A percentile compares a stretch with the other conserved stretches of the same genome.
Evolutionary conservation across 2,329 filamentous ascomycete genomes (phyloP).

Genomic region (Alternaria infectoria): DNA sequence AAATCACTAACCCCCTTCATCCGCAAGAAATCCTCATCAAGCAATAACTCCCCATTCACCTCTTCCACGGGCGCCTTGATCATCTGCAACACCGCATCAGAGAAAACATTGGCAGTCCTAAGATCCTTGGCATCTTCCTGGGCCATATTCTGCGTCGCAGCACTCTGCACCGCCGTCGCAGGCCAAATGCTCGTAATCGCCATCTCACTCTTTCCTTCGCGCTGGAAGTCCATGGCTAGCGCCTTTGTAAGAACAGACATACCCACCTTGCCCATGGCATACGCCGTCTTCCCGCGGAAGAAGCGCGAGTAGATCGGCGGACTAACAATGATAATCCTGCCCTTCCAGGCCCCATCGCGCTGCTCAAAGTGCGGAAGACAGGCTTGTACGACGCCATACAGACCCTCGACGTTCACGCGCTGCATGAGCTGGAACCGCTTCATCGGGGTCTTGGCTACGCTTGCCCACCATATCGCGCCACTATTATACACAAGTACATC

Average conservation of each 20-base stretch:
- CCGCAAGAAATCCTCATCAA: constrained; percentile 83
- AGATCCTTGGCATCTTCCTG: constrained; percentile 61
- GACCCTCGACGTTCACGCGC: constrained; percentile 64
- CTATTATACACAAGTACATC: constrained; percentile 84
- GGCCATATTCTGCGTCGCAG: constrained; percentile 66
- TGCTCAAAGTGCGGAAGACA: constrained; percentile 69
- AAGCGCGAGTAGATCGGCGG: constrained; percentile 87
- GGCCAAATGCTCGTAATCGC: constrained; percentile 85
- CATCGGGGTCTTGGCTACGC: constrained; percentile 73
- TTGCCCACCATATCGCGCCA: constrained; percentile 84
- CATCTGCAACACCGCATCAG: constrained; percentile 78
- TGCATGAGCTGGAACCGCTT: constrained; percentile 72
- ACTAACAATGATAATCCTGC: constrained; percentile 77
- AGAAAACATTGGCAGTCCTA: constrained; percentile 75
- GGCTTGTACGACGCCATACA: constrained; percentile 75
- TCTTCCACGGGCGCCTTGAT: constrained; percentile 62
- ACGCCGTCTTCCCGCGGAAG: constrained; percentile 84
- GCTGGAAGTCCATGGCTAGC: constrained; percentile 78
- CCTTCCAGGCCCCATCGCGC: constrained; percentile 59
- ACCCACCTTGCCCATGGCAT: constrained; percentile 77
- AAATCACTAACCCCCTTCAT: constrained; percentile 73
- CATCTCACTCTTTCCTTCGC: constrained; percentile 71
- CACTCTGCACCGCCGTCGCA: constrained; percentile 77
- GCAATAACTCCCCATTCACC: constrained; percentile 74
- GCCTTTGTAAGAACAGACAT: constrained; percentile 86